Evolutionary conservation across 2,329 filamentous ascomycete species (phyloP).

Genomic region (Claviceps humidiphila): DNA sequence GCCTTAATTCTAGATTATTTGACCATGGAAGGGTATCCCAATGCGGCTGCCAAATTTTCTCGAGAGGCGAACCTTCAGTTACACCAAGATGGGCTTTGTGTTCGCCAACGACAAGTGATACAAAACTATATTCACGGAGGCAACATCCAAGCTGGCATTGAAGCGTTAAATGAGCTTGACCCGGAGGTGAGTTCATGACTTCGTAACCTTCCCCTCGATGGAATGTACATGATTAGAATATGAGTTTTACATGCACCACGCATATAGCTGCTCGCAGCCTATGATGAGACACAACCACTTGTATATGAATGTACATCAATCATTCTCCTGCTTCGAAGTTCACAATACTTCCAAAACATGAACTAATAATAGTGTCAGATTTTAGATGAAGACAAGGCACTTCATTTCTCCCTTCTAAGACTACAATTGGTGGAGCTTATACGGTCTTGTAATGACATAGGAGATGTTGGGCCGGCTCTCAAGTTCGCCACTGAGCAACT

Average conservation of each 20-base stretch:
- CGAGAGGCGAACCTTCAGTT: conserved; percentile 79
- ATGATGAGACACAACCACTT: conserved; percentile 80
- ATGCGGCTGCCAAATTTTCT: conserved; percentile 85
- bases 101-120: conserved; percentile 69
- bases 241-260: conserved; percentile 99
- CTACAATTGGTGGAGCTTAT: conserved; percentile 93
- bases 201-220: background rate
- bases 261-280: conserved; percentile 69
- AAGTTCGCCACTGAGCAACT: conserved; percentile 81
- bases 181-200: conserved; percentile 59
- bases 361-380: conserved; percentile 45
- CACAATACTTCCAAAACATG: background rate
- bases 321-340: background rate
- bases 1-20: conserved; percentile 92
- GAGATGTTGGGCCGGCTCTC: conserved; percentile 67
- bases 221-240: conserved; percentile 67
- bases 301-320: conserved; percentile 21
- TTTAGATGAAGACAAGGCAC: conserved; percentile 63
- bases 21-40: conserved; percentile 87
- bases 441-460: conserved; percentile 52
- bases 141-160: conserved; percentile 73
- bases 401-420: conserved; percentile 83
- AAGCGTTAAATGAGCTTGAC: conserved; percentile 77
- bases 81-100: conserved; percentile 57
- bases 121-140: conserved; percentile 75